phyloP scores from a whole-genome alignment of 352 stramenopile species.

The Phytophthora foliorum region DNA sequence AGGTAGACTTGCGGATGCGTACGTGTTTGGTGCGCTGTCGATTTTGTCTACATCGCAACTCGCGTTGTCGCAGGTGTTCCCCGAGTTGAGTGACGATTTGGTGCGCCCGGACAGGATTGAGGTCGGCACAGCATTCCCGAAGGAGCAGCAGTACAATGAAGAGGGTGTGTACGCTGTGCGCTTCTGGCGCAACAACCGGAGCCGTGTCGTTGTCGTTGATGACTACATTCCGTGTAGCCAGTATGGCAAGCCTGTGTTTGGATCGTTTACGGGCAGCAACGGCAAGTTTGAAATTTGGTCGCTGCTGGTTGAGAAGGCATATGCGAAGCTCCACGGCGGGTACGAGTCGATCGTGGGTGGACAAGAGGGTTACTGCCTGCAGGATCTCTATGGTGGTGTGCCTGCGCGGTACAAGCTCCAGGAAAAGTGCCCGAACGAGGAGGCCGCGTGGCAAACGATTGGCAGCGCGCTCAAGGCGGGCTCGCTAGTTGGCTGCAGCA shows the following conservation, averaged over 20 bases:
- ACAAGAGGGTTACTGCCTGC: conserved; percentile 78
- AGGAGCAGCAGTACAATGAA: conserved; percentile 90
- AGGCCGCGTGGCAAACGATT: conserved; percentile 65
- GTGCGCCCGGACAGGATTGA: conserved; percentile 70
- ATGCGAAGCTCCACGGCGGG: conserved; percentile 93
- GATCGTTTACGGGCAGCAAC: conserved; percentile 83
- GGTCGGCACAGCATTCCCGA: conserved; percentile 53
- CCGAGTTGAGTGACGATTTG: conserved; percentile 69
- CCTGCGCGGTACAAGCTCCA: conserved; percentile 74
- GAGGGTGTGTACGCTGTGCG: conserved; percentile 89
- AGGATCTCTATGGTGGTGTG: conserved; percentile 84
- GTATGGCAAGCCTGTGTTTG: conserved; percentile 87
- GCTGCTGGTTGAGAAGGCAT: conserved; percentile 95
- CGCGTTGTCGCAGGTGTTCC: conserved; percentile 79
- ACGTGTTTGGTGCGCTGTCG: conserved; percentile 85
- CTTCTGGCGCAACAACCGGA: conserved; percentile 88
- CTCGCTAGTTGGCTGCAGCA: conserved; percentile 78
- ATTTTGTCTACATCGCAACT: conserved; percentile 84
- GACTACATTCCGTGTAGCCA: conserved; percentile 89
- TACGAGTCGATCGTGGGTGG: conserved; percentile 93
- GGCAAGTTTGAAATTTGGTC: conserved; percentile 94
- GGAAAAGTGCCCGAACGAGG: conserved; percentile 67
- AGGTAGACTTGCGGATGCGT: conserved; percentile 77
- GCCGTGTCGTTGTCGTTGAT: conserved; percentile 83
- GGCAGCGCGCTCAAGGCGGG: conserved; percentile 57